Base-by-base conservation (phyloP, 2,329 filamentous ascomycete species). In the Penicillium sp. region DNA sequence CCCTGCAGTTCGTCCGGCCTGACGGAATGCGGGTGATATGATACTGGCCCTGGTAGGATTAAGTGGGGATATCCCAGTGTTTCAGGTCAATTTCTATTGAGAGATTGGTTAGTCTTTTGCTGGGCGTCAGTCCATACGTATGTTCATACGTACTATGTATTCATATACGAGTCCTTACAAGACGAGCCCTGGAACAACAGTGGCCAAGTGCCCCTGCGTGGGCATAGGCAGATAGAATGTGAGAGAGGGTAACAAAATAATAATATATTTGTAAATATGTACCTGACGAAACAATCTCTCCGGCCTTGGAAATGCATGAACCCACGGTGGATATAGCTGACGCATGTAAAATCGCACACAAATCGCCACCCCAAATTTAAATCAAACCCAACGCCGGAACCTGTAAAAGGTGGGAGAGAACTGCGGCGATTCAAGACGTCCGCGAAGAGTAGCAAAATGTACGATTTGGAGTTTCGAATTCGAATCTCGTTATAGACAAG, bases 401-500 rank as follows among this genome's bases (percentile, higher is more conserved):
- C 65, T 63, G 63, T 65, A 63, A 57, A 31, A 41, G 25, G 52
- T 53, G 56, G 46, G 38, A 44, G 59, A 57, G 23, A 33, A 29
- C 47, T 50, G 50, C 49, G 51, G 55, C 47, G n/a, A n/a, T 51
- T 36, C 53, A 51, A 60, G 52, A 63, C 56, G 58, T 55, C 54
- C 50, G 54, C 50, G 44, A 60, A 61, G 16, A 57, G 27, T 33
- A 62, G 51, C 51, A 48, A 55, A 63, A 68, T 66, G 57, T 67
- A 66, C 52, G 62, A 62, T 61, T 57, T 57, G 50, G 43, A 51
- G 52, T 50, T 55, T 38, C n/a, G 40, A 41, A 60, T 31, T 43
- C 40, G 41, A 44, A 44, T 54, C 58, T 67, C 62, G 53, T 62
- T 67, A 67, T 67, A 60, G 54, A 67, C 65, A 67, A 57, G 60